Conservation (phyloP, 2,329 filamentous ascomycete genomes). For the Claviceps pazoutovae region DNA sequence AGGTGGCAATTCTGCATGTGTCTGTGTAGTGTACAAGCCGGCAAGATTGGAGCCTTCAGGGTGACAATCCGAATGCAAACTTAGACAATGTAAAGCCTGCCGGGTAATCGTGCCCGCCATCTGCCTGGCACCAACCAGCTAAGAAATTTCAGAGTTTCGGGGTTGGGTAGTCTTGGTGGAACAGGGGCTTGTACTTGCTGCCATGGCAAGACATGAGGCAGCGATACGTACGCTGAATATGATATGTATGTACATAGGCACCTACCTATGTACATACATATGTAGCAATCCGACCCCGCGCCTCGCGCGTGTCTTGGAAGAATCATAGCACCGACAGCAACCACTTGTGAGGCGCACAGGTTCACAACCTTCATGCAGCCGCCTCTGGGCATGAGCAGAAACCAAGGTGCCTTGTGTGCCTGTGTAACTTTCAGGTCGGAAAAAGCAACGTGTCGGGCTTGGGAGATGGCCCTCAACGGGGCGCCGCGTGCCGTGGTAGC, state of each 20-base stretch:
- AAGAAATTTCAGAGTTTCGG: not conserved
- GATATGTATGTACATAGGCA: too few species aligned
- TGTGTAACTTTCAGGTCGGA: not conserved
- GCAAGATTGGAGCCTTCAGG: not conserved
- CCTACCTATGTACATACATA: too few species aligned
- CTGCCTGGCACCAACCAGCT: not conserved
- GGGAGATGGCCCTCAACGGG: not conserved
- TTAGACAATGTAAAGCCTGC: not conserved
- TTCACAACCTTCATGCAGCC: not conserved
- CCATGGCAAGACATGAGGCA: not conserved
- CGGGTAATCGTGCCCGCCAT: not conserved
- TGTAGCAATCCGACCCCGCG: not conserved
- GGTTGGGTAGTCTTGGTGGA: not conserved
- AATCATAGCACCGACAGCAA: not conserved
- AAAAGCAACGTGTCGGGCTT: not conserved
- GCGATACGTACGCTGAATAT: not conserved
- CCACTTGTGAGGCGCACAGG: not conserved
- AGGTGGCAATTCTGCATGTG: not conserved
- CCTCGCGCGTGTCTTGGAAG: not conserved
- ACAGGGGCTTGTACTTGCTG: not conserved
- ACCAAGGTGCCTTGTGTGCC: not conserved
- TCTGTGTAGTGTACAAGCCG: too few species aligned
- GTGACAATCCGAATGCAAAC: not conserved
- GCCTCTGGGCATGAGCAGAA: not conserved
- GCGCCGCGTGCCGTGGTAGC: not conserved